A percentile compares a stretch with the other conserved stretches of the same genome.
phyloP scores from a whole-genome alignment of 1,139 yeast genomes.

The Blastobotrys capitulatus region DNA sequence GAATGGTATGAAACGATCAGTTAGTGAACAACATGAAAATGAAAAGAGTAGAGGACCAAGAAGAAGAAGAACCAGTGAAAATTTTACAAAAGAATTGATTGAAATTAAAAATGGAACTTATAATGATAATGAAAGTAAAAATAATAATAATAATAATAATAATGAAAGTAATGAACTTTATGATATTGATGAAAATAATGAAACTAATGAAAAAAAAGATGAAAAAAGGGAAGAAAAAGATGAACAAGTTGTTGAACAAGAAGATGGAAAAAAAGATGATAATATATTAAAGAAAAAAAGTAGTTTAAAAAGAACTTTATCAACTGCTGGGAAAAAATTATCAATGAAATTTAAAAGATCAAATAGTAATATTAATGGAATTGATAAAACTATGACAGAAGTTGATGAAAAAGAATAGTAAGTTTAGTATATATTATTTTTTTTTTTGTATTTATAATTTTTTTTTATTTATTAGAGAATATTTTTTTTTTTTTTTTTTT shows the following conservation, averaged over 20 bases:
- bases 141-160: not conserved
- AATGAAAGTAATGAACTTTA: not conserved
- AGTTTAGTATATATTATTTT: too few relatives aligned
- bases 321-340: slow-evolving; percentile 11
- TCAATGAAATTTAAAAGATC: slow-evolving; percentile 9
- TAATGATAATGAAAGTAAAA: not conserved
- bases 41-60: slow-evolving; percentile 9
- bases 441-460: too few relatives aligned
- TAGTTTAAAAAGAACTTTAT: slow-evolving; percentile 10
- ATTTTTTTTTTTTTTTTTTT: not conserved
- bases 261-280: not conserved
- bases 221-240: not conserved
- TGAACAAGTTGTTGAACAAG: not conserved
- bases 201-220: not conserved
- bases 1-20: slow-evolving; percentile 13
- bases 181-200: not conserved
- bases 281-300: slow-evolving; percentile 2
- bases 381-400: too few relatives aligned
- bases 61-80: slow-evolving; percentile 11
- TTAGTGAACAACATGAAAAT: slow-evolving; percentile 3
- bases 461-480: not conserved
- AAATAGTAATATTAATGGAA: not conserved
- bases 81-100: slow-evolving; percentile 7
- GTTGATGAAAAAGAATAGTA: too few relatives aligned
- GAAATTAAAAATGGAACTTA: slow-evolving; percentile 2